Base-by-base conservation (phyloP, 2,329 filamentous ascomycete species). In the Plenodomus biglobosus region DNA sequence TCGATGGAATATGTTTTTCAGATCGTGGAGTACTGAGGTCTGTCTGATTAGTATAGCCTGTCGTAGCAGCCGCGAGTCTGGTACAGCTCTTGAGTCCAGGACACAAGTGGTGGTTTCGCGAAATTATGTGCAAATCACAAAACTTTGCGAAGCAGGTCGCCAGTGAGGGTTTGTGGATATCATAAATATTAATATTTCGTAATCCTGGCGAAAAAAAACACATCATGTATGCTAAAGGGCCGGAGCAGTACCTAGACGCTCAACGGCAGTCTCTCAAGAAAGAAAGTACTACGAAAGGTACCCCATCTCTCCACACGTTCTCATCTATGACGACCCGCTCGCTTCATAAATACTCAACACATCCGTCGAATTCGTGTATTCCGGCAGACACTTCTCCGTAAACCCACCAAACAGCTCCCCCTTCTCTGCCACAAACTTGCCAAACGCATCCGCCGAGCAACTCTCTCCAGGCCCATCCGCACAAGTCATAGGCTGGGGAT, bases 391-490 rank as follows among this genome's bases (percentile, higher is more conserved):
- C 47, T 64, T 68, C 48, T 70, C 63, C 2, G 71, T 71, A 55
- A 66, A 80, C 2, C 70, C 71, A 15, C 75, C 75, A 44, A 77
- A 76, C 35, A 72, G 56, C 30, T 74, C 64, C 0, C 71, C 75
- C n/a, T 75, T 69, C 22, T 67, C 65, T 16, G 69, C 53, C 2
- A 82, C 60, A 46, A 77, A 77, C 1, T 71, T 62, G 22, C 69
- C 50, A 57, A 81, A 80, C 3, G 65, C 61, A 16, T 65, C 64
- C 37, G 71, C 70, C 1, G 71, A 73, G 56, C 80, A 82, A 55
- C 76, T 80, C 57, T 76, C 76, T 7, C 75, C 73, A 2, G 79
- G 79, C 0, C 79, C 79, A 56, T 79, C 75, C 19, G 64, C 65
- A 61, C 80, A 81, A 2, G 74, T 68, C 15, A 82, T 58, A 13